A percentile compares a stretch with the other conserved stretches of the same genome.
Evolutionary conservation across 169 alveolate species (phyloP).

Genomic region (Babesia bovis): DNA sequence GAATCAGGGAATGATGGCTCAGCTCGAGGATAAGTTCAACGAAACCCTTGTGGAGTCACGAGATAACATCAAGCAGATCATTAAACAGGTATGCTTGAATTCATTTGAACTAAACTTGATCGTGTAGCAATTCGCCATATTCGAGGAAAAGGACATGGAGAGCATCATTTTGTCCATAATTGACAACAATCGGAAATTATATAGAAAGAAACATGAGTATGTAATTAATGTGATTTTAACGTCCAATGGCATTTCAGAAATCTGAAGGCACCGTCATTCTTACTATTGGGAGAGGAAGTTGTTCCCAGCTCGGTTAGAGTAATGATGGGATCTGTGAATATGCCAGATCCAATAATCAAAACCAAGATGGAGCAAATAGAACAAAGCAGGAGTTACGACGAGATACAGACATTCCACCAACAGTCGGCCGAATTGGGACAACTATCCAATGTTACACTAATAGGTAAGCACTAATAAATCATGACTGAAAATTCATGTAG

Average conservation of each 20-base stretch:
- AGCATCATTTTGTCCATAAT: slow-evolving; percentile 17
- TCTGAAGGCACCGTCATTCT: slow-evolving; percentile 24
- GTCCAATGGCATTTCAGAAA: not conserved
- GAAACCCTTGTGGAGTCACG: slow-evolving; percentile 51
- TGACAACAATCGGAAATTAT: slow-evolving; percentile 13
- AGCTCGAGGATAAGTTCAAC: slow-evolving; percentile 56
- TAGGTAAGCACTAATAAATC: slow-evolving; percentile 24
- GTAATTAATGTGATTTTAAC: not conserved
- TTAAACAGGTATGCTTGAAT: slow-evolving; percentile 27
- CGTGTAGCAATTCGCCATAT: slow-evolving; percentile 27
- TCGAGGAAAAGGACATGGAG: slow-evolving; percentile 33
- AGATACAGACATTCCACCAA: slow-evolving; percentile 60
- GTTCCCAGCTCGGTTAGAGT: slow-evolving; percentile 69
- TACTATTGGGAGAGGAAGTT: slow-evolving; percentile 30
- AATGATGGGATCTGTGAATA: slow-evolving; percentile 61
- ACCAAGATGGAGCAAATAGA: slow-evolving; percentile 65
- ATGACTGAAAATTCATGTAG: not conserved
- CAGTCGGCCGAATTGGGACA: slow-evolving; percentile 57
- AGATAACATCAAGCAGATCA: slow-evolving; percentile 36
- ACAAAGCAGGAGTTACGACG: slow-evolving; percentile 60
- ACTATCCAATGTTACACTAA: slow-evolving; percentile 57
- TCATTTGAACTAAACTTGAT: too few relatives aligned
- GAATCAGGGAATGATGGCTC: slow-evolving; percentile 69
- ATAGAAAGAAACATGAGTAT: slow-evolving; percentile 9
- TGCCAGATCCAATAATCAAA: slow-evolving; percentile 59